These are phyloP conservation scores for Tolypocladium inflatum DNA, from an alignment of 2,329 filamentous ascomycete genomes.

Conservation along the genomic window DNA sequence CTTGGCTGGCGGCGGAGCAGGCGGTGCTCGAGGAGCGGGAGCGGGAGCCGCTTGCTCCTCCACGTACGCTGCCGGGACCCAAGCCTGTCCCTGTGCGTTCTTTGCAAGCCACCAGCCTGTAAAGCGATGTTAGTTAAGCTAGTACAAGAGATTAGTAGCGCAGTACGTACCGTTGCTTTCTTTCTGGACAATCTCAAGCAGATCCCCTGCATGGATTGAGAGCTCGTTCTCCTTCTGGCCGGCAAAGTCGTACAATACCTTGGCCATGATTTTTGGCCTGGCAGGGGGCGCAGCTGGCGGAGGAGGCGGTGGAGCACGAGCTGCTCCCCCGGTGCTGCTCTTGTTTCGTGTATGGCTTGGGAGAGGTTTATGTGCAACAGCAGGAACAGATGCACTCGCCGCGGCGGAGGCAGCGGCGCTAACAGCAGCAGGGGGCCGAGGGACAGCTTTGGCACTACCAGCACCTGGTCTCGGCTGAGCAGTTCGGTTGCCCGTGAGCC, in stretches of 20 bases:
- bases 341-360: conserved; percentile 46
- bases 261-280: conserved; percentile 65
- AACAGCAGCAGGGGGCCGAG: conserved; percentile 23
- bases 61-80: conserved; percentile 90
- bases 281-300: conserved; percentile 56
- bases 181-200: conserved; percentile 87
- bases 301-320: conserved; percentile 52
- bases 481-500: conserved; percentile 45
- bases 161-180: conserved; percentile 74
- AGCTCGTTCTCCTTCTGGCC: conserved; percentile 82
- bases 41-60: conserved; percentile 67
- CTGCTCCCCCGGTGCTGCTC: conserved; percentile 40
- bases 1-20: conserved; percentile 47
- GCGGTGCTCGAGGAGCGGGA: conserved; percentile 51
- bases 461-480: conserved; percentile 33
- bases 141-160: background rate
- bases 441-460: conserved; percentile 17
- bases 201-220: conserved; percentile 66
- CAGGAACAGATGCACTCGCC: conserved; percentile 3
- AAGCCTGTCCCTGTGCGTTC: conserved; percentile 65
- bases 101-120: conserved; percentile 94
- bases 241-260: conserved; percentile 85
- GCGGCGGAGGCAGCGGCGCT: background rate
- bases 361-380: conserved; percentile 17
- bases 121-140: conserved; percentile 20